A percentile compares a stretch with the other conserved stretches of the same genome.
These are phyloP conservation scores for Tuber microsphaerosporum DNA, from an alignment of 495 filamentous ascomycete genomes.

Conservation along the genomic window DNA sequence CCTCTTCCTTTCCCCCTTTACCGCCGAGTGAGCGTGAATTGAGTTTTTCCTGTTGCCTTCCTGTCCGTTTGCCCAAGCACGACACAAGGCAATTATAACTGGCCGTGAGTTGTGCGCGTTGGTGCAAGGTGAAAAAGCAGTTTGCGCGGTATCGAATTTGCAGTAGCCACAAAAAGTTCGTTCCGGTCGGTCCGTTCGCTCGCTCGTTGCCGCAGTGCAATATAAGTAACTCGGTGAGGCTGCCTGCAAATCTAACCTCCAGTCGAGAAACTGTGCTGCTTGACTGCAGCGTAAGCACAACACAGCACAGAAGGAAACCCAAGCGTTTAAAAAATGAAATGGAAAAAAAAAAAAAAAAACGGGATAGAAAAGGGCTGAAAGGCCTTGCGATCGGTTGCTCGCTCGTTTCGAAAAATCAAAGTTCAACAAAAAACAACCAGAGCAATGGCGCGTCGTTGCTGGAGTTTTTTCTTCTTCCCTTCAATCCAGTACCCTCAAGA, in stretches of 20 bases:
- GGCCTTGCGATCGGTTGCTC: not conserved
- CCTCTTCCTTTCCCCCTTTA: not conserved
- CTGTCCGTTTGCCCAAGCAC: not conserved
- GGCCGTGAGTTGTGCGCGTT: not conserved
- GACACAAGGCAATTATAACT: not conserved
- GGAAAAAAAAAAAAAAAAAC: not conserved
- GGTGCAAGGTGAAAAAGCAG: not conserved
- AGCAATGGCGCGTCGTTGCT: not conserved
- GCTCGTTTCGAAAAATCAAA: not conserved
- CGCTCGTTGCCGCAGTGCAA: not conserved
- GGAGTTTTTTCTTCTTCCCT: not conserved
- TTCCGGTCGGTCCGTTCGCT: not conserved
- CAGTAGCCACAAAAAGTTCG: not conserved
- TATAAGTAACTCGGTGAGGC: not conserved
- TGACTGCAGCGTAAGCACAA: not conserved
- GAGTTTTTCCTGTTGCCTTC: not conserved
- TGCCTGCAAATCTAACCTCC: not conserved
- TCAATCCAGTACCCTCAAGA: not conserved
- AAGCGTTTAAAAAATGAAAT: too few species aligned
- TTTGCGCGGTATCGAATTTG: not conserved
- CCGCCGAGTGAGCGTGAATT: not conserved
- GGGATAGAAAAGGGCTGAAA: conserved; percentile 1
- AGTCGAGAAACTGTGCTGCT: not conserved
- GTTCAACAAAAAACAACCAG: conserved; percentile 6
- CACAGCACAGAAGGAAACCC: not conserved